Conservation (phyloP, 2,329 filamentous ascomycete species). For the Macroventuria anomochaeta region DNA sequence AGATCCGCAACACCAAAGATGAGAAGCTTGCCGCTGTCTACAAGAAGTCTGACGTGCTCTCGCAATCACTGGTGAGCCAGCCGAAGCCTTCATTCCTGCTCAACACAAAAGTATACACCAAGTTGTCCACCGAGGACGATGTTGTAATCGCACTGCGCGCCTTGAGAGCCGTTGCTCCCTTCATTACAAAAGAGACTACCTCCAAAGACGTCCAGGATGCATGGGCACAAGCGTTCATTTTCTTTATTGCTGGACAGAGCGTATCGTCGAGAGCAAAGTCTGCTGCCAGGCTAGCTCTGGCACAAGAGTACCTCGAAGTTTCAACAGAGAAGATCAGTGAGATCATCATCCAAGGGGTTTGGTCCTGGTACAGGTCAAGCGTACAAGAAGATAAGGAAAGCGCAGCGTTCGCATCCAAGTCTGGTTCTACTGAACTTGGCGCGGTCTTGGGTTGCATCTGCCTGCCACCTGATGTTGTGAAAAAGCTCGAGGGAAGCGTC, state of each 20-base stretch:
- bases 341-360: slow-evolving; percentile 75
- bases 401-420: slow-evolving; percentile 69
- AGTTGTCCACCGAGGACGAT: slow-evolving; percentile 76
- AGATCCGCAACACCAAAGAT: slow-evolving; percentile 61
- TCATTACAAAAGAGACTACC: slow-evolving; percentile 58
- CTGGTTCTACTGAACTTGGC: slow-evolving; percentile 69
- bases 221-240: slow-evolving; percentile 89
- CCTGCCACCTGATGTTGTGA: slow-evolving; percentile 60
- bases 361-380: slow-evolving; percentile 76
- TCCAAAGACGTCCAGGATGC: slow-evolving; percentile 61
- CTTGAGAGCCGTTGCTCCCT: slow-evolving; percentile 66
- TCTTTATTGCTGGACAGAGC: slow-evolving; percentile 69
- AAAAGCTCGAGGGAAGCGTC: slow-evolving; percentile 53
- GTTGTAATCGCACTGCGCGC: slow-evolving; percentile 77
- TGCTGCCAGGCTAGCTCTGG: slow-evolving; percentile 67
- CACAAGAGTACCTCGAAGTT: slow-evolving; percentile 65
- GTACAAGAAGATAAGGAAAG: slow-evolving; percentile 79
- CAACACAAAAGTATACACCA: slow-evolving; percentile 83
- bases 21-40: slow-evolving; percentile 63
- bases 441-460: slow-evolving; percentile 68
- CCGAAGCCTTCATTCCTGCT: slow-evolving; percentile 88
- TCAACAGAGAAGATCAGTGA: slow-evolving; percentile 65
- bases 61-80: slow-evolving; percentile 71
- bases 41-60: slow-evolving; percentile 68
- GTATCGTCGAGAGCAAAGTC: slow-evolving; percentile 69